These are phyloP conservation scores for Acorus gramineus DNA, from an alignment of 106 monocot species.

Conservation along the genomic window DNA sequence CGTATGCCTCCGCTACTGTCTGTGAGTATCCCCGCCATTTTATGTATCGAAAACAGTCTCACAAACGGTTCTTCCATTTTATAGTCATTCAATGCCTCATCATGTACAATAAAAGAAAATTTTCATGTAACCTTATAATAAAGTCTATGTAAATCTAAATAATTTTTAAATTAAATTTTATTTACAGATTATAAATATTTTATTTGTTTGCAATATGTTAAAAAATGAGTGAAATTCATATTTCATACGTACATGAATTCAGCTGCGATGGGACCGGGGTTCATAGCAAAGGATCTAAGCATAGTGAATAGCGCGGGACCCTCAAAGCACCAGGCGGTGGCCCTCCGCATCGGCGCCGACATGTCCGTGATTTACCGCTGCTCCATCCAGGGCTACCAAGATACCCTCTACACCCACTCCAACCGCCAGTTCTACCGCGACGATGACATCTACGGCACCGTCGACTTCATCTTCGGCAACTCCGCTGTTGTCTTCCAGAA, in stretches of 20 bases:
- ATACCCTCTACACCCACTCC: constrained; percentile 5
- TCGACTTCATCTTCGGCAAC: constrained; percentile 10
- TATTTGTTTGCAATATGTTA: too few relatives aligned
- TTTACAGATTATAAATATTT: too few relatives aligned
- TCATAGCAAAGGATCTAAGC: background rate
- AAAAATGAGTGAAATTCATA: too few relatives aligned
- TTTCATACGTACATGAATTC: background rate
- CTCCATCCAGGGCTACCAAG: constrained; percentile 4
- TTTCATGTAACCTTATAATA: too few relatives aligned
- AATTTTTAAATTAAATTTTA: too few relatives aligned
- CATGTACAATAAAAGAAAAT: too few relatives aligned
- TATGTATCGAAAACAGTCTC: too few relatives aligned
- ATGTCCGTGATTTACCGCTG: background rate
- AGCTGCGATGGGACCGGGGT: background rate
- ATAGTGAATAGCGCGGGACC: constrained; percentile 1
- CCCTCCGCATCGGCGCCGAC: constrained; percentile 1
- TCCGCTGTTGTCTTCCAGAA: constrained; percentile 1
- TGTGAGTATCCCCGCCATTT: constrained; percentile 25
- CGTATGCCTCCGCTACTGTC: constrained; percentile 71
- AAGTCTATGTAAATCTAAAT: too few relatives aligned
- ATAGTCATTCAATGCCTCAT: too few relatives aligned
- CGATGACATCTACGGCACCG: constrained; percentile 8
- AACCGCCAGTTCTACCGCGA: constrained; percentile 1
- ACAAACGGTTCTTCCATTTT: too few relatives aligned
- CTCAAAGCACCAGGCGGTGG: constrained; percentile 7